Evolutionary conservation across 1,284 basidiomycete species (phyloP), one percentile per base, ranked within the genome.

Genomic region (Peniophora sp.): DNA sequence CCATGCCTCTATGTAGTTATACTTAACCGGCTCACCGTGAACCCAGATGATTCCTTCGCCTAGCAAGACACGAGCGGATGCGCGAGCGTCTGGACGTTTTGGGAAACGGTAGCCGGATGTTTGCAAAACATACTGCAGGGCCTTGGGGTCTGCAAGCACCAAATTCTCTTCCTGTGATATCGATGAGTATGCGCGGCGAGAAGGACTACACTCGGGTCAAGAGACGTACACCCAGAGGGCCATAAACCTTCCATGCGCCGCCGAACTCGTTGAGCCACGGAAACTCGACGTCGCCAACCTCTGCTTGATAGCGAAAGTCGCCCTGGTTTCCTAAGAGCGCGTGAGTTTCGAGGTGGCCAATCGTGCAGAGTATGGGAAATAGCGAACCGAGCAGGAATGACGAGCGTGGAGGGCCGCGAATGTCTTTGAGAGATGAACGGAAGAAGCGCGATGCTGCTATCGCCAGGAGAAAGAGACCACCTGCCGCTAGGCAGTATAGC

Each of bases 181-280:
- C 8, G 16, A 20, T 41, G 16, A n/a, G 38, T 41, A 20, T 17
- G 16, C 38, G 8, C 16, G 38, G n/a, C 16, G 38, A n/a, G 41
- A 27, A n/a, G n/a, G n/a, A n/a, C 20, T 17, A 10, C 34, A 10
- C n/a, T 36, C 34, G n/a, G 34, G 34, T 10, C 34, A n/a, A 36
- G n/a, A 36, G 34, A 48, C 62, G 54, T 39, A 68, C 67, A 1
- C 62, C 62, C 34, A 65, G 58, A 49, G 59, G 59, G 2, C 54
- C 58, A 24, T 57, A 60, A 17, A 57, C 44, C 16, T 63, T 54
- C 60, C 65, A 69, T 1, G 60, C 59, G 0, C 56, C 55, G 9
- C 69, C 69, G 50, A 67, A 71, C 47, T 68, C 58, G 20, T 55
- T 52, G 39, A 60, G 54, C 56, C 61, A 67, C 35, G 59, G 47